Conservation (phyloP, 495 filamentous ascomycete genomes). For the Letharia columbiana region DNA sequence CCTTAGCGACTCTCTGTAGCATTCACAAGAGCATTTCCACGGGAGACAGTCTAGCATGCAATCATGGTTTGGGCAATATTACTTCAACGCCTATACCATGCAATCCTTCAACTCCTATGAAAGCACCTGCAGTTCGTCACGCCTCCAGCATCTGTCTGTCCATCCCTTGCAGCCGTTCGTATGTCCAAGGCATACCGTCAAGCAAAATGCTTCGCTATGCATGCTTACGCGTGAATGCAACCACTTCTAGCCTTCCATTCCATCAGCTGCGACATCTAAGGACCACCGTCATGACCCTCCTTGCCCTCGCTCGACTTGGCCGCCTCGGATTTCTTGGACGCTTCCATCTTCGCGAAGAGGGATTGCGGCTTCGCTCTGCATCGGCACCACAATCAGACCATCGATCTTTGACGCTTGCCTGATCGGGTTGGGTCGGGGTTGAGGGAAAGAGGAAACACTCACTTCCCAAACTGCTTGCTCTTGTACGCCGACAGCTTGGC, state of each 20-base stretch:
- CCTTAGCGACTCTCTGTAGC: not conserved
- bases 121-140: not conserved
- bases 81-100: not conserved
- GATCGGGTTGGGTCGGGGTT: not conserved
- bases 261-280: not conserved
- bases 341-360: conserved; percentile 52
- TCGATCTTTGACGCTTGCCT: not conserved
- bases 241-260: not conserved
- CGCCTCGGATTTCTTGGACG: conserved; percentile 37
- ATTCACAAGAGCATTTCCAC: not conserved
- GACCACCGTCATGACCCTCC: not conserved
- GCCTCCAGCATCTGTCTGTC: not conserved
- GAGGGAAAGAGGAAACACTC: conserved; percentile 25
- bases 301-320: not conserved
- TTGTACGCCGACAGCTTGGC: conserved; percentile 79
- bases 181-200: not conserved
- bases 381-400: conserved; percentile 8
- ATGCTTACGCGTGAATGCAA: not conserved
- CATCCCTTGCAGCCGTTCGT: not conserved
- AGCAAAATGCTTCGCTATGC: not conserved
- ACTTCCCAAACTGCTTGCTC: conserved; percentile 69
- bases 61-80: not conserved
- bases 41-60: not conserved
- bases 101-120: not conserved
- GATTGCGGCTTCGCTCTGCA: conserved; percentile 53